Conservation (phyloP, 768 basidiomycete genomes). For the Lactarius psammicola region DNA sequence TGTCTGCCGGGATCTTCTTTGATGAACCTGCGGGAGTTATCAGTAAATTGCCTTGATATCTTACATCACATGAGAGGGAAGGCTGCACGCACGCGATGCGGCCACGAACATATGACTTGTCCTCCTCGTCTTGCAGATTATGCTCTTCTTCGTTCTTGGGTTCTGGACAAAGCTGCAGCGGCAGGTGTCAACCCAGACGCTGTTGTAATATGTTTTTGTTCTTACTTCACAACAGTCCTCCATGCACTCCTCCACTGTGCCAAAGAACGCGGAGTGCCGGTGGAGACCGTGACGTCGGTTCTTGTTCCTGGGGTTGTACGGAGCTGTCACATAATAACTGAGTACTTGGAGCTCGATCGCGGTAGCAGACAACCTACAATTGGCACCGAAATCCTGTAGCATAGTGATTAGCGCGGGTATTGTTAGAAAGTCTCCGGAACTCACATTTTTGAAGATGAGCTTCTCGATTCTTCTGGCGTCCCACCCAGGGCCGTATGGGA, state of each 20-base stretch:
- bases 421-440: conserved; percentile 25
- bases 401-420: conserved; percentile 12
- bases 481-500: conserved; percentile 63
- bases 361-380: conserved; percentile 46
- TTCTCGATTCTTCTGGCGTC: conserved; percentile 55
- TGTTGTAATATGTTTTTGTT: background rate
- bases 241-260: conserved; percentile 53
- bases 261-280: conserved; percentile 64
- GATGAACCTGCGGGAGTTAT: conserved; percentile 45
- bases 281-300: conserved; percentile 55
- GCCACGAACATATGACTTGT: conserved; percentile 51
- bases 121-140: conserved; percentile 51
- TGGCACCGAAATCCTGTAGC: conserved; percentile 46
- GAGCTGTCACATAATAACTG: conserved; percentile 39
- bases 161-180: conserved; percentile 50
- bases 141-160: conserved; percentile 57
- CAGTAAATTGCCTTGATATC: background rate
- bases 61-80: background rate
- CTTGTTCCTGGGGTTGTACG: conserved; percentile 64
- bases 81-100: conserved; percentile 1
- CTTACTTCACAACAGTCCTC: conserved; percentile 62
- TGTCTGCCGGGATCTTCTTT: conserved; percentile 62
- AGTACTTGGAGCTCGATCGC: background rate
- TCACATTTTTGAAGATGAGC: conserved; percentile 55
- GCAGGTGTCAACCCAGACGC: background rate